phyloP scores from a whole-genome alignment of 2,329 filamentous ascomycete species.

The Endothia cerciana region DNA sequence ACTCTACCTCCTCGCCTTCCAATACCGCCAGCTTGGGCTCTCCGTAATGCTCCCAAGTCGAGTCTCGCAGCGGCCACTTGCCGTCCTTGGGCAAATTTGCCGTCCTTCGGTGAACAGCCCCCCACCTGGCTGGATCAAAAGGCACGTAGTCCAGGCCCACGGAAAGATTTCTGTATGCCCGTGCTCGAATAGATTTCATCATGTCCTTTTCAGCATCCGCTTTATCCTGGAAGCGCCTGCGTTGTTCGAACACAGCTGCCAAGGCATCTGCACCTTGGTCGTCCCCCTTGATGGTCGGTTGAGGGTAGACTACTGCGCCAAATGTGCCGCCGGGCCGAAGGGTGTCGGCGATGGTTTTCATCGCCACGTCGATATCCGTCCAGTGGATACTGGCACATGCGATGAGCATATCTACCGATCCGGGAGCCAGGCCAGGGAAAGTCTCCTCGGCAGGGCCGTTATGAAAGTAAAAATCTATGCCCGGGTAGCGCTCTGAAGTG shows the following conservation, averaged over 20 bases:
- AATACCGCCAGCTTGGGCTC: slow-evolving; percentile 3
- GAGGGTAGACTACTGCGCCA: slow-evolving; percentile 24
- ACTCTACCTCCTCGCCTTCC: slow-evolving; percentile 2
- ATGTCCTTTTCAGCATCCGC: slow-evolving; percentile 3
- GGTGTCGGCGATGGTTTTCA: slow-evolving; percentile 15
- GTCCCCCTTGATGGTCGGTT: slow-evolving; percentile 17
- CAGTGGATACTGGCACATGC: slow-evolving; percentile 26
- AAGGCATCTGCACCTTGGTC: slow-evolving; percentile 2
- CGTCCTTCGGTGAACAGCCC: slow-evolving; percentile 11
- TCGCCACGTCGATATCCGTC: slow-evolving; percentile 22
- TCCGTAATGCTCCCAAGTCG: slow-evolving; percentile 15
- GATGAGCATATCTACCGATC: slow-evolving; percentile 23
- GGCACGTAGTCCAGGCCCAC: slow-evolving; percentile 19
- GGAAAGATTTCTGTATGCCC: slow-evolving; percentile 14
- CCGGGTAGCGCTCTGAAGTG: slow-evolving; percentile 3
- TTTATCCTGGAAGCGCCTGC: slow-evolving; percentile 16
- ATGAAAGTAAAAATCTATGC: slow-evolving; percentile 15
- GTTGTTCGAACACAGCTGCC: slow-evolving; percentile 16
- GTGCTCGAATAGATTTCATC: slow-evolving; percentile 8
- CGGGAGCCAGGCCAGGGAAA: slow-evolving; percentile 12
- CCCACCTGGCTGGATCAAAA: slow-evolving; percentile 5
- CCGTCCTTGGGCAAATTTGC: slow-evolving; percentile 18
- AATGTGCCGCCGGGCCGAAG: slow-evolving; percentile 26
- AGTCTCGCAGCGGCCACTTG: slow-evolving; percentile 21
- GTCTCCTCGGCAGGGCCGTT: slow-evolving; percentile 17